These are phyloP conservation scores for Trematosphaeria pertusa DNA, from an alignment of 2,329 filamentous ascomycete species.

Conservation along the genomic window DNA sequence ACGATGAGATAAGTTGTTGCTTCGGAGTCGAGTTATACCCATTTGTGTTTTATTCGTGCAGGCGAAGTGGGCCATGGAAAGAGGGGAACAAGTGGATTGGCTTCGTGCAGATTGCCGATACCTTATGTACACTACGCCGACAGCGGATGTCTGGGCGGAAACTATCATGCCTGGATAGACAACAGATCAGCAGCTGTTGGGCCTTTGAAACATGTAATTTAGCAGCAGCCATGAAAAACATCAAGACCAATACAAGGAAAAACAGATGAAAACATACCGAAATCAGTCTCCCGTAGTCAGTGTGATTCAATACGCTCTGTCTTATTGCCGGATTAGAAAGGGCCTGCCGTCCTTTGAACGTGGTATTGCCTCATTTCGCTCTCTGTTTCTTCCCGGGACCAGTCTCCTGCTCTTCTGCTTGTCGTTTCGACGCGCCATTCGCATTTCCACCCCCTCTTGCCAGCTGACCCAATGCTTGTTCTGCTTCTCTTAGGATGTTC, in stretches of 20 bases:
- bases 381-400: conserved; percentile 35
- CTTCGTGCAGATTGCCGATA: neutral
- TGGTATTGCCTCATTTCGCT: conserved; percentile 18
- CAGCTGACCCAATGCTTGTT: conserved; percentile 39
- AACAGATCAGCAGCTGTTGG: conserved; percentile 12
- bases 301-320: too few relatives aligned
- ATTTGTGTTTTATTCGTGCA: conserved; percentile 30
- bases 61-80: conserved; percentile 9
- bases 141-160: neutral
- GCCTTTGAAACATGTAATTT: conserved; percentile 25
- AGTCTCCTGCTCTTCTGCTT: conserved; percentile 36
- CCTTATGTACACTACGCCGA: conserved; percentile 12
- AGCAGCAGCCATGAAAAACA: conserved; percentile 11
- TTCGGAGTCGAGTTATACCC: conserved; percentile 40
- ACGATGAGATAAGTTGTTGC: conserved; percentile 27
- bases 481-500: conserved; percentile 65
- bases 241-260: conserved; percentile 7
- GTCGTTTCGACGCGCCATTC: conserved; percentile 28
- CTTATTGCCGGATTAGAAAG: too few relatives aligned
- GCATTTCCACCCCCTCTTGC: conserved; percentile 35
- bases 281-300: too few relatives aligned
- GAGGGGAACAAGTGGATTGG: neutral
- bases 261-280: conserved; percentile 27
- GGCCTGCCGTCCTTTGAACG: too few relatives aligned
- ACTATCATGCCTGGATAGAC: conserved; percentile 4